A percentile compares a stretch with the other conserved stretches of the same genome.
phyloP scores from a whole-genome alignment of 768 basidiomycete species.

The Aureoboletus auriporus region DNA sequence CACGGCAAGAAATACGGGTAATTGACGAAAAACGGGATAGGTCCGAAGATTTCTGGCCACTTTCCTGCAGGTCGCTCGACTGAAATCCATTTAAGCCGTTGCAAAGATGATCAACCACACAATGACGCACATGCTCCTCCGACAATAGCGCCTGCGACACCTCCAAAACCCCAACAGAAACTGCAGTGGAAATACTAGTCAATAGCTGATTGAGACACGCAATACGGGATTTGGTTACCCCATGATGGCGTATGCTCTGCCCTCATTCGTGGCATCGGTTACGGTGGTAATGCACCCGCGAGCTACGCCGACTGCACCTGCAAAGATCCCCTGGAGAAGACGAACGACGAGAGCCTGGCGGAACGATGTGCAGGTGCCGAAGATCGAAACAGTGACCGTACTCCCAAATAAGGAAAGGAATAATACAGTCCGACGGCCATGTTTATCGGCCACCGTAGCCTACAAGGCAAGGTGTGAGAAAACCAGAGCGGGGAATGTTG shows the following conservation, averaged over 20 bases:
- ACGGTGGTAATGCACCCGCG: conserved; percentile 83
- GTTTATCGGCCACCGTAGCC: conserved; percentile 92
- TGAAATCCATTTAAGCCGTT: conserved; percentile 28
- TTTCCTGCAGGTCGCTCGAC: conserved; percentile 84
- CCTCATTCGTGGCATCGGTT: conserved; percentile 90
- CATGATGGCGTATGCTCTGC: conserved; percentile 89
- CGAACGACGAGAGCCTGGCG: conserved; percentile 82
- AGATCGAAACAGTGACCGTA: conserved; percentile 70
- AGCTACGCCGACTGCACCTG: conserved; percentile 92
- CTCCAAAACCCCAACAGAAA: conserved; percentile 96
- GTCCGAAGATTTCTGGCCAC: conserved; percentile 74
- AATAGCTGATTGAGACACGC: conserved; percentile 1
- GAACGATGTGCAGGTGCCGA: conserved; percentile 72
- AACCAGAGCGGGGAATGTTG: not conserved
- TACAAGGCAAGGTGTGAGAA: conserved; percentile 21
- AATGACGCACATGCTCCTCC: conserved; percentile 70
- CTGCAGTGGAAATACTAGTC: conserved; percentile 32
- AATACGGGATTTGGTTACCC: conserved; percentile 43
- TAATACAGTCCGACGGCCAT: conserved; percentile 82
- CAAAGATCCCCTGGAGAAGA: conserved; percentile 89
- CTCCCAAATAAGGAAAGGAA: conserved; percentile 83
- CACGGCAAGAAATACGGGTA: conserved; percentile 94
- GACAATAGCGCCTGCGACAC: conserved; percentile 84
- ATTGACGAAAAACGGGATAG: conserved; percentile 59
- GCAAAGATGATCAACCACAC: not conserved